phyloP scores from a whole-genome alignment of 352 stramenopile species.

The Globisporangium alternatum region DNA sequence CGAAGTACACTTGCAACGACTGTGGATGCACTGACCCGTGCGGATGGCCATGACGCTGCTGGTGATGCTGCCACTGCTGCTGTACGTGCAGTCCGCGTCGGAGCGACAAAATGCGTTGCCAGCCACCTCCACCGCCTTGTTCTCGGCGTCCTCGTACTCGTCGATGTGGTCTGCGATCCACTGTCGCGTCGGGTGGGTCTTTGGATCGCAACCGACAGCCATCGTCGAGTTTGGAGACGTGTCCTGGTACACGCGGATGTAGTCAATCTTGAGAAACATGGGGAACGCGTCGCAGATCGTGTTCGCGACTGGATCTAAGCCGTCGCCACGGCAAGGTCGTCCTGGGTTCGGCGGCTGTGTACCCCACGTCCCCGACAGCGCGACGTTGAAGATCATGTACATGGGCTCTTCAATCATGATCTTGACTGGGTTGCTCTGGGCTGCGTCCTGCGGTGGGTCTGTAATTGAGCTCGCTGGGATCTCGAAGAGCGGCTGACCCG shows the following conservation, averaged over 20 bases:
- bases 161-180: constrained; percentile 75
- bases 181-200: constrained; percentile 53
- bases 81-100: constrained; percentile 9
- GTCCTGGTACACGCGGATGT: constrained; percentile 75
- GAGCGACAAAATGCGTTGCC: constrained; percentile 56
- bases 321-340: constrained; percentile 40
- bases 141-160: constrained; percentile 63
- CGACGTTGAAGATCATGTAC: constrained; percentile 95
- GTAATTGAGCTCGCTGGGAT: constrained; percentile 65
- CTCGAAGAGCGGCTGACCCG: constrained; percentile 84
- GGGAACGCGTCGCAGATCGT: constrained; percentile 60
- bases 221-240: constrained; percentile 32
- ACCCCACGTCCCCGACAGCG: constrained; percentile 89
- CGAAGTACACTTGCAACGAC: not conserved
- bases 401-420: constrained; percentile 95
- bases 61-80: no score
- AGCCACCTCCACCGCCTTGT: constrained; percentile 44
- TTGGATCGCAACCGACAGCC: constrained; percentile 52
- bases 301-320: constrained; percentile 36
- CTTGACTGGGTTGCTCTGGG: constrained; percentile 68
- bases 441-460: constrained; percentile 42
- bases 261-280: constrained; percentile 70
- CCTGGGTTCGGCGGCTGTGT: constrained; percentile 59
- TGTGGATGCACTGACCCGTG: not conserved
- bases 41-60: not conserved